A percentile compares a stretch with the other conserved stretches of the same genome.
Evolutionary conservation across 1,284 basidiomycete species (phyloP).

Genomic region (Xerocomus cyaneibrunnescens): DNA sequence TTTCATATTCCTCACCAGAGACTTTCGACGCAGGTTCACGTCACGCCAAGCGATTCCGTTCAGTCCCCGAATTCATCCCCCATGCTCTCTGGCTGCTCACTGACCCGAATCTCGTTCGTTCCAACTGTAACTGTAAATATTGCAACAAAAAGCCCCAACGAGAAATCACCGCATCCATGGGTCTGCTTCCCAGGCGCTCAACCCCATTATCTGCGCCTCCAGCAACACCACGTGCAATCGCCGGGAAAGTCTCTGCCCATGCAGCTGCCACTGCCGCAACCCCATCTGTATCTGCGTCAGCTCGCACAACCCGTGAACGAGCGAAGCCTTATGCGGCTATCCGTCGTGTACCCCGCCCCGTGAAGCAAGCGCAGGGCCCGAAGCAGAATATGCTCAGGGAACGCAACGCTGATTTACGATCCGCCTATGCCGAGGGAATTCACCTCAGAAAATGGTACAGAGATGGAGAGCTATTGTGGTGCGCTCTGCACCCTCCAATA

Average conservation of each 20-base stretch:
- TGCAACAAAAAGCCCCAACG: constrained; percentile 68
- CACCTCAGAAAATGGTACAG: constrained; percentile 56
- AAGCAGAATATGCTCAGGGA: constrained; percentile 54
- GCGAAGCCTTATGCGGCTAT: constrained; percentile 55
- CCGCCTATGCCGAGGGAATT: constrained; percentile 41
- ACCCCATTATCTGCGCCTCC: constrained; percentile 30
- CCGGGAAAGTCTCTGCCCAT: not conserved
- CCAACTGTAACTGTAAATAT: constrained; percentile 75
- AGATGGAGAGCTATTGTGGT: constrained; percentile 75
- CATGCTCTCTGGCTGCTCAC: constrained; percentile 77
- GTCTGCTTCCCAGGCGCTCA: constrained; percentile 40
- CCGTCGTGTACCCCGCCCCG: constrained; percentile 48
- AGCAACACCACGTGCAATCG: constrained; percentile 11
- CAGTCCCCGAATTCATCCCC: constrained; percentile 75
- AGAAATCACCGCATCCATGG: constrained; percentile 62
- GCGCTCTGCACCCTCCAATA: constrained; percentile 55
- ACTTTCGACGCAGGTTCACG: constrained; percentile 40
- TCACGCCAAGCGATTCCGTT: constrained; percentile 59
- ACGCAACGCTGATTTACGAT: constrained; percentile 58
- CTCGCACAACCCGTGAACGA: constrained; percentile 26
- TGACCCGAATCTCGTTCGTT: constrained; percentile 47
- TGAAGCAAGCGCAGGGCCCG: constrained; percentile 41
- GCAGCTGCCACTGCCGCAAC: not conserved
- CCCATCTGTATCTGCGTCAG: constrained; percentile 8
- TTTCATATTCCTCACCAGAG: not conserved